Conservation (phyloP, 768 basidiomycete species). For the Leccinum ochraceum region DNA sequence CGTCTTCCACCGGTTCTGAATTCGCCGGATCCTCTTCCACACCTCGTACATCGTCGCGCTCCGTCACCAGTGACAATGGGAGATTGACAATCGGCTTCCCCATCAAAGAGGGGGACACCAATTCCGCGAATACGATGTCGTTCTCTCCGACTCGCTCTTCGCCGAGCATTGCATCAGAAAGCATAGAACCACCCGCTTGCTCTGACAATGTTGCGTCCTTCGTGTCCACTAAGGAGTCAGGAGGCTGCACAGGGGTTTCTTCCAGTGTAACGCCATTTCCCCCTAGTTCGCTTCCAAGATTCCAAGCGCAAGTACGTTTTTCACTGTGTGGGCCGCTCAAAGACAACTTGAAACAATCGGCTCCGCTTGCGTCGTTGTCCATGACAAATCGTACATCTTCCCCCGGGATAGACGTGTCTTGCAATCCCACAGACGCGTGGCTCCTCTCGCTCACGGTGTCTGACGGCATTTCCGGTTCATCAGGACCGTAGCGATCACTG, state of each 20-base stretch:
- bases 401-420: background rate
- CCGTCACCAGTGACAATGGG: constrained; percentile 5
- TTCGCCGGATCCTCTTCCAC: background rate
- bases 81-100: constrained; percentile 14
- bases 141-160: background rate
- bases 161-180: background rate
- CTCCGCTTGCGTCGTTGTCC: background rate
- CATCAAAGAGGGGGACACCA: background rate
- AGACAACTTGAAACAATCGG: background rate
- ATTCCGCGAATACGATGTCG: background rate
- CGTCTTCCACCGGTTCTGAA: constrained; percentile 5
- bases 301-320: background rate
- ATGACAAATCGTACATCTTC: constrained; percentile 4
- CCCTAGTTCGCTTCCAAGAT: background rate
- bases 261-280: background rate
- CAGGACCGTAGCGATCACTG: background rate
- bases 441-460: background rate
- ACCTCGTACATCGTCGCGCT: background rate
- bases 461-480: background rate
- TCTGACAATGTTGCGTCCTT: background rate
- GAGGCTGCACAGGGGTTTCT: background rate
- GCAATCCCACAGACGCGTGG: background rate
- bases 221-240: background rate
- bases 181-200: background rate
- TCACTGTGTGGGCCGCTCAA: background rate